Base-by-base conservation (phyloP, 2,329 filamentous ascomycete genomes). In the Aspergillus hiratsukae region DNA sequence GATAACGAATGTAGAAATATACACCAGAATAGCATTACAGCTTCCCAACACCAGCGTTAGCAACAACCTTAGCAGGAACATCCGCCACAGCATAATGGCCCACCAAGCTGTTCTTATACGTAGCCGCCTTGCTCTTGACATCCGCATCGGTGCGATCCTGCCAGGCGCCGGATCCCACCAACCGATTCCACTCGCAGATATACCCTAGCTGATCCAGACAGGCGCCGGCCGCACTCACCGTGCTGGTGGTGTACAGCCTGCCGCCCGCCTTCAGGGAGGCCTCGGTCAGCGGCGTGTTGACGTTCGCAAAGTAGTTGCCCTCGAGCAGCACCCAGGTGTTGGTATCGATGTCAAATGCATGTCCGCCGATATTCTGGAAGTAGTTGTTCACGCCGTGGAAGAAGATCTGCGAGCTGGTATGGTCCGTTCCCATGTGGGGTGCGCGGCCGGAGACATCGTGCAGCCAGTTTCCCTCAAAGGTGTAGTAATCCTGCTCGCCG, bases 371-470 rank as follows among this genome's bases (percentile, higher is more conserved):
- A 65, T 79, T 76, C 66, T 82, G 77, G 74, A 77, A 85, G 78
- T 81, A 84, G 78, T 86, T 86, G 80, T 85, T 85, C 67, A 64
- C 61, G 74, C 83, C 84, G 51, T 78, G 79, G 53, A 86, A 76
- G 74, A 83, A 84, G 60, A 85, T 69, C 29, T 72, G 78, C 81
- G 55, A 57, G 19, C 49, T 37, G 23, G 55, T 55, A 14, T 54
- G 48, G 40, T 51, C 49, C n/a, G 55, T 57, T 11, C 55, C 52
- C 55, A 57, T 57, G 25, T 57, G 55, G 11, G 55, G 55, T 17
- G 55, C 55, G 14, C 55, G 55, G 11, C 55, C 55, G 1, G 55
- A 57, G 4, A 57, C 52, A 28, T 57, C 55, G 52, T 57, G 55
- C n/a, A 57, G 27, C 48, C 52, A 57, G 48, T 57, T 57, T 11